These are phyloP conservation scores for Lodderomyces jiufengensis DNA, from an alignment of 1,139 yeast genomes.

Conservation along the genomic window DNA sequence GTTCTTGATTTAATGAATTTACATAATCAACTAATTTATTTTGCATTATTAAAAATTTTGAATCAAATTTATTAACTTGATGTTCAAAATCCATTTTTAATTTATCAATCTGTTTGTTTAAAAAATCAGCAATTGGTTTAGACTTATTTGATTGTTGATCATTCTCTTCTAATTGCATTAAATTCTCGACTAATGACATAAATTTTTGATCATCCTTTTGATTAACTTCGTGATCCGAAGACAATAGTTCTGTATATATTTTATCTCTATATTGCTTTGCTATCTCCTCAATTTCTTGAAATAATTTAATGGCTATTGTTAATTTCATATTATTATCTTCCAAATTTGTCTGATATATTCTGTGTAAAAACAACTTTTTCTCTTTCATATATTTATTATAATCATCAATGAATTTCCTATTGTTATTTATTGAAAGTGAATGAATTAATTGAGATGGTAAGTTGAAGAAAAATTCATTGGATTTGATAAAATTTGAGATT, in stretches of 20 bases:
- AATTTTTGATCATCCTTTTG: constrained; percentile 19
- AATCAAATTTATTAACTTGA: constrained; percentile 35
- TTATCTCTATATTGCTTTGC: constrained; percentile 61
- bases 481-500: constrained; percentile 61
- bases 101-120: constrained; percentile 32
- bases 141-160: constrained; percentile 13
- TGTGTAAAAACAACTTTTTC: constrained; percentile 18
- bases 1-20: constrained; percentile 28
- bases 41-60: constrained; percentile 39
- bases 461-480: constrained; percentile 64
- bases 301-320: constrained; percentile 42
- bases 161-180: constrained; percentile 27
- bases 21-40: constrained; percentile 36
- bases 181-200: constrained; percentile 38
- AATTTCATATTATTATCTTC: constrained; percentile 24
- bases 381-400: constrained; percentile 50
- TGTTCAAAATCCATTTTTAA: constrained; percentile 34
- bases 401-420: constrained; percentile 66
- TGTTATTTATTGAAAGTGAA: constrained; percentile 59
- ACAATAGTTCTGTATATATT: constrained; percentile 56
- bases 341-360: background rate
- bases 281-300: constrained; percentile 64
- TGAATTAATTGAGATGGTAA: constrained; percentile 59
- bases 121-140: constrained; percentile 38
- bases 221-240: constrained; percentile 36